phyloP scores from a whole-genome alignment of 768 basidiomycete species.

The Polyporus arcularius region DNA sequence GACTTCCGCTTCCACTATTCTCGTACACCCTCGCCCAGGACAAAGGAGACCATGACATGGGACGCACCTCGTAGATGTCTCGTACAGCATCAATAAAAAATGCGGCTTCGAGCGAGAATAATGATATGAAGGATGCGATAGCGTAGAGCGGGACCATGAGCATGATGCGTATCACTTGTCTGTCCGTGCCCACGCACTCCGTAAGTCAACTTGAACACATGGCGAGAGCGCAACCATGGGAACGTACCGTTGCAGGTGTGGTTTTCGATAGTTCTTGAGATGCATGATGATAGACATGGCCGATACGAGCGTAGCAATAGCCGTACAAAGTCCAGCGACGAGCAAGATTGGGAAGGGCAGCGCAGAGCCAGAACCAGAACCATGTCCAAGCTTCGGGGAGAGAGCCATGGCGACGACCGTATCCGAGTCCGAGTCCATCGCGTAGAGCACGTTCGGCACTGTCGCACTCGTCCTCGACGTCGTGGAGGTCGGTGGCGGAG shows the following conservation, averaged over 20 bases:
- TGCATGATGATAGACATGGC: conserved; percentile 77
- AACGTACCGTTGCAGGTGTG: conserved; percentile 70
- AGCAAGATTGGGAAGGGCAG: conserved; percentile 54
- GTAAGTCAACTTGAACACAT: too few species aligned
- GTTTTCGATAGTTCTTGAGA: conserved; percentile 85
- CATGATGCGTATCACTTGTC: conserved; percentile 95
- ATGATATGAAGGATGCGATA: conserved; percentile 85
- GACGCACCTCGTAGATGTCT: conserved; percentile 90
- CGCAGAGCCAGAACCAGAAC: conserved; percentile 66
- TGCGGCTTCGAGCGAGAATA: conserved; percentile 92
- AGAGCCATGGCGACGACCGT: not conserved
- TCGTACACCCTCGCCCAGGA: too few species aligned
- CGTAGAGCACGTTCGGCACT: not conserved
- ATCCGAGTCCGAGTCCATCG: not conserved
- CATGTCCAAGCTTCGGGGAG: conserved; percentile 26
- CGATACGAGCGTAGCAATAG: conserved; percentile 73
- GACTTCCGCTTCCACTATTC: too few species aligned
- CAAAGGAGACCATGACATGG: too few species aligned
- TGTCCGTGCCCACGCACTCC: conserved; percentile 29
- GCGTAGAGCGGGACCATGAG: conserved; percentile 95
- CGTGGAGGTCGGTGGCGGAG: conserved; percentile 4
- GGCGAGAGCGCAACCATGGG: not conserved
- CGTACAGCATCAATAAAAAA: conserved; percentile 95
- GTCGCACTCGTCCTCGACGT: not conserved
- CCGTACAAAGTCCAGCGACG: conserved; percentile 61